Conservation (phyloP, 1,284 basidiomycete species). For the Melampsora abietis-canadensis region DNA sequence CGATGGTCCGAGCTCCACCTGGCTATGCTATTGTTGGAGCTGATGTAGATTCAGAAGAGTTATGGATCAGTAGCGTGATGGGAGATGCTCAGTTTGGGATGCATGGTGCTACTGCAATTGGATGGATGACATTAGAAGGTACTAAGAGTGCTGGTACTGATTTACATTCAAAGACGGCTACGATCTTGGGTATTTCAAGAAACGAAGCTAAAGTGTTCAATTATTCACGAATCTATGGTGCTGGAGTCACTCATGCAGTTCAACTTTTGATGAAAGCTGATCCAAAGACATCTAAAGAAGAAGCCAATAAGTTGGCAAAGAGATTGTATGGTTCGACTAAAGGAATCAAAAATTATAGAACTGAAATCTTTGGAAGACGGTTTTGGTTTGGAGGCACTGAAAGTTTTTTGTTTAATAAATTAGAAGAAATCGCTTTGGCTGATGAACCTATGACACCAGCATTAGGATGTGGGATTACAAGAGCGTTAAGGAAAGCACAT, state of each 20-base stretch:
- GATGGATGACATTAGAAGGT: constrained; percentile 99
- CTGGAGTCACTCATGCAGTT: constrained; percentile 89
- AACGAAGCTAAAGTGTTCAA: constrained; percentile 99
- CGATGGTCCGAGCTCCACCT: constrained; percentile 89
- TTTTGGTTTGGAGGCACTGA: constrained; percentile 98
- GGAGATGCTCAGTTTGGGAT: constrained; percentile 97
- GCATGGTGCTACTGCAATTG: constrained; percentile 93
- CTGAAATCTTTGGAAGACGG: constrained; percentile 58
- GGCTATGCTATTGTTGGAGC: constrained; percentile 95
- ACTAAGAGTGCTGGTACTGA: constrained; percentile 96
- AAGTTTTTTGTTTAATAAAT: constrained; percentile 97
- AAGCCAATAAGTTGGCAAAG: constrained; percentile 76
- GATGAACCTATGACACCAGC: constrained; percentile 86
- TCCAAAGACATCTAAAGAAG: constrained; percentile 70
- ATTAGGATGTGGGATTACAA: constrained; percentile 87
- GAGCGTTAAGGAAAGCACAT: constrained; percentile 82
- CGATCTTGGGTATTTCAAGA: constrained; percentile 84
- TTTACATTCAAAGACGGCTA: constrained; percentile 93
- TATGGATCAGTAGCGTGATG: constrained; percentile 99
- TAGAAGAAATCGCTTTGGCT: constrained; percentile 88
- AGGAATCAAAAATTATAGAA: constrained; percentile 67
- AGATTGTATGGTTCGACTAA: constrained; percentile 90
- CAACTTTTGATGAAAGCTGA: constrained; percentile 84
- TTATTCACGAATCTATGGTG: constrained; percentile 97
- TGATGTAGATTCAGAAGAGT: constrained; percentile 96